Base-by-base conservation (phyloP, 2,329 filamentous ascomycete species). In the Penicillium aurantiogriseum region DNA sequence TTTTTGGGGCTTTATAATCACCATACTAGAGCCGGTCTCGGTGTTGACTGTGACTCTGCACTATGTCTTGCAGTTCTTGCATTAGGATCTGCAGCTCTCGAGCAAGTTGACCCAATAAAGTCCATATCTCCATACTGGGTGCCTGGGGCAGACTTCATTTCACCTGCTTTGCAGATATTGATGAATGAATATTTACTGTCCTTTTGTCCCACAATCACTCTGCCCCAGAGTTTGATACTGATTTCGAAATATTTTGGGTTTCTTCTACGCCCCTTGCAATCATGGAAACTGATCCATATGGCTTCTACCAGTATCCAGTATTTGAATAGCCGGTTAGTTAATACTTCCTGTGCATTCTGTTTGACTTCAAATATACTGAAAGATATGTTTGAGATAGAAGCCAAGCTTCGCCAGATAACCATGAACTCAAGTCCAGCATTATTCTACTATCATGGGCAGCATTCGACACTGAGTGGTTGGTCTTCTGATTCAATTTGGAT, bases 221-320 rank as follows among this genome's bases (percentile, higher is more conserved):
- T 56, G n/a, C 53, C 53, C 1, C 40, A 56, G 13, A 56, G 53
- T 17, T 45, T 56, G 31, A 51, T 56, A 23, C 31, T 56, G 2
- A 38, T 51, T 23, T 56, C 53, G 6, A 56, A 56, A 44, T 56
- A 56, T 21, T 56, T 56, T 23, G 53, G 53, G 7, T 56, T 51
- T 25, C 31, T 56, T n/a, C 23, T 56, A 13, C 53, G 53, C 3
- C 53, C 53, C 2, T 7, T 56, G 10, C 53, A 51, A 39, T 56
- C 53, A 13, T 56, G 53, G 53, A 56, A 56, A 19, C 17, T 56
- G 33, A 51, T 56, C 11, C 47, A 56, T 17, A 51, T 56, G 53
- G 53, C 53, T 31, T 56, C 53, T 4, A 56, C 53, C 9, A 56
- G 53, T 36, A 56, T 56, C n/a, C 53, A 56, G 25, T 55, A 55